phyloP scores from a whole-genome alignment of 2,329 filamentous ascomycete genomes.

The Colletotrichum cordylinicola region DNA sequence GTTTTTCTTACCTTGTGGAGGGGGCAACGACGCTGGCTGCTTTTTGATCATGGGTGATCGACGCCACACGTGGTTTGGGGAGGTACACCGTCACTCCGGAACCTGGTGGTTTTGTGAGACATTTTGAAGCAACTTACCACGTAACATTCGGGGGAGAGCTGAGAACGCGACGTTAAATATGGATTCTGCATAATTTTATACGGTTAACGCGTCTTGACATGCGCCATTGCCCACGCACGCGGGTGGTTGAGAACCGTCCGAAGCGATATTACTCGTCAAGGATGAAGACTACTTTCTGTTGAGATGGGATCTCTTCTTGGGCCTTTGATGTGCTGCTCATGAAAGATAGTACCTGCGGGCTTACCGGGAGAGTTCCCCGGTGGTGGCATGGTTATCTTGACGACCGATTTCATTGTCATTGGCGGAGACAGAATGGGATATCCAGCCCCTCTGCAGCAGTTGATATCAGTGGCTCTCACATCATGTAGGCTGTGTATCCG shows the following conservation, averaged over 20 bases:
- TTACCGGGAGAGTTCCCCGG: neutral
- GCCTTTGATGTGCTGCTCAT: neutral
- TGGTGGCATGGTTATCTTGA: neutral
- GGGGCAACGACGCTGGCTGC: neutral
- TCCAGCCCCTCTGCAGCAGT: neutral
- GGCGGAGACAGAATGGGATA: neutral
- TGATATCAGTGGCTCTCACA: neutral
- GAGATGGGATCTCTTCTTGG: neutral
- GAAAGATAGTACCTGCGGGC: neutral
- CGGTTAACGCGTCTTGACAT: neutral
- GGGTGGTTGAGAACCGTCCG: neutral
- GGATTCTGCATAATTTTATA: neutral
- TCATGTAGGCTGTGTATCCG: neutral
- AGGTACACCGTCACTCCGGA: neutral
- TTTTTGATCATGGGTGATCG: neutral
- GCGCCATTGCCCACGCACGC: neutral
- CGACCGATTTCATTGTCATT: neutral
- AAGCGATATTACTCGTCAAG: accelerated
- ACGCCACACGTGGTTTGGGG: neutral
- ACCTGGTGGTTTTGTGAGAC: neutral
- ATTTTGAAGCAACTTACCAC: neutral
- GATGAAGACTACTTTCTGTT: neutral
- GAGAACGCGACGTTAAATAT: neutral
- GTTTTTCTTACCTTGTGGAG: neutral
- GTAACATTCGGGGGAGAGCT: neutral